Evolutionary conservation across 345 rosid genomes (phyloP).

Genomic region (Conringia planisiliqua): DNA sequence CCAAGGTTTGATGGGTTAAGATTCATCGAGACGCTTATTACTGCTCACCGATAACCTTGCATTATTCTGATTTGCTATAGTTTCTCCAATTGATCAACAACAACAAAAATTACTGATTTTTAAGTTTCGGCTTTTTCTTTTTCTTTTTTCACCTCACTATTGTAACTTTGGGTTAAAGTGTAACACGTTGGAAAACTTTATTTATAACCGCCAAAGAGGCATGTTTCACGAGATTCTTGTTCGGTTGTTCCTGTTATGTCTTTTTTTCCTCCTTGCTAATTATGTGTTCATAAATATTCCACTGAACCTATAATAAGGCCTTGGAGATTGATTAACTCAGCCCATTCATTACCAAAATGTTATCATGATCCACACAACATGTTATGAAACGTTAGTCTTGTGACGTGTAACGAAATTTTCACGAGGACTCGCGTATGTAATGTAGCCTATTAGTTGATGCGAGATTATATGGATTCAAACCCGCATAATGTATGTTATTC

Average conservation of each 20-base stretch:
- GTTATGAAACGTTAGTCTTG: background rate
- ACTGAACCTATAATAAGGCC: background rate
- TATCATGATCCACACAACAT: background rate
- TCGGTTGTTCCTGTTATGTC: background rate
- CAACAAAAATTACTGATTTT: slow-evolving; percentile 10
- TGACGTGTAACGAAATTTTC: background rate
- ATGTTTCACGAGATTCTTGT: slow-evolving; percentile 3
- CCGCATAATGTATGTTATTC: background rate
- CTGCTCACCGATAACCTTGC: slow-evolving; percentile 66
- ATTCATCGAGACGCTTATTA: slow-evolving; percentile 88
- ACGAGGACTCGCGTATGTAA: background rate
- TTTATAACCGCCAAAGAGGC: background rate
- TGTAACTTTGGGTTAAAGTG: slow-evolving; percentile 6
- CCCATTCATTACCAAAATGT: slow-evolving; percentile 17
- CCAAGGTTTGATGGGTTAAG: slow-evolving; percentile 82
- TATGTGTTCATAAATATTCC: background rate
- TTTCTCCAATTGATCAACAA: background rate
- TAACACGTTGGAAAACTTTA: background rate
- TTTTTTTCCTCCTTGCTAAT: background rate
- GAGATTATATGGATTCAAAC: background rate
- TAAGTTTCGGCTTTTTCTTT: background rate
- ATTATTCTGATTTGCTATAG: background rate
- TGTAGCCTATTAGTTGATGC: background rate
- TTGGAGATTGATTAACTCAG: background rate
- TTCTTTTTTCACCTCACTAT: background rate